Conservation (phyloP, 441 rosid species). For the Brassica hybrid region DNA sequence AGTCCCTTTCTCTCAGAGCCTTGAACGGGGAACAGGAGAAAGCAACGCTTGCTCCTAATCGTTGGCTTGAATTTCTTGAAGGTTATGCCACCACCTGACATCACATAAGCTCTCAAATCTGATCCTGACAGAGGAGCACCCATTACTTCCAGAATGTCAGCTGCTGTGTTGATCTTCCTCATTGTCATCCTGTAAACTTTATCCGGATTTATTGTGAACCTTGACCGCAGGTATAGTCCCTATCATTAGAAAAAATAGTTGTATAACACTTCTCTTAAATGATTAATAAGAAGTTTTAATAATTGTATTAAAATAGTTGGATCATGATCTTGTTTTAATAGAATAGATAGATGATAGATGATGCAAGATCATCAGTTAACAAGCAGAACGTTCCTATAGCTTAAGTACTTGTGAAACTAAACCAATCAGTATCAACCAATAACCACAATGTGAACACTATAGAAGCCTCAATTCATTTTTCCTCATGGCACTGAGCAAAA, state of each 20-base stretch:
- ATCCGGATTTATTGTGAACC: slow-evolving; percentile 88
- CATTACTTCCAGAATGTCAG: slow-evolving; percentile 96
- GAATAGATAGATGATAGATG: too few relatives aligned
- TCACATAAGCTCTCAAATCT: slow-evolving; percentile 88
- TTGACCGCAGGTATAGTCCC: slow-evolving; percentile 86
- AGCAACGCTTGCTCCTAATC: slow-evolving; percentile 79
- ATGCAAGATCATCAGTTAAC: slow-evolving; percentile 9
- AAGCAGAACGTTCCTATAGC: slow-evolving; percentile 10
- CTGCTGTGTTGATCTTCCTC: slow-evolving; percentile 86
- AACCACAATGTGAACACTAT: not conserved
- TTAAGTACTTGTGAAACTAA: not conserved
- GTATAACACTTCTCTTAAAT: too few relatives aligned
- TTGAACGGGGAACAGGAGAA: slow-evolving; percentile 82
- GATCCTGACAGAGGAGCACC: slow-evolving; percentile 94
- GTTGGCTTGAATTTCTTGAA: slow-evolving; percentile 74
- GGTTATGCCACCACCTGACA: slow-evolving; percentile 88
- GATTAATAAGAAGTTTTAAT: too few relatives aligned
- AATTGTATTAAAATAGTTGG: too few relatives aligned
- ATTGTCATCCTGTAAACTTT: slow-evolving; percentile 88
- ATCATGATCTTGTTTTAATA: too few relatives aligned
- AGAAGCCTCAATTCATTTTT: too few relatives aligned
- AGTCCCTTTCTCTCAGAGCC: slow-evolving; percentile 91
- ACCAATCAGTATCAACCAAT: not conserved
- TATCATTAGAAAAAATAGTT: slow-evolving; percentile 25
- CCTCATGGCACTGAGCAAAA: too few relatives aligned